These are phyloP conservation scores for Macrophomina phaseolina DNA, from an alignment of 2,329 filamentous ascomycete genomes.

Conservation along the genomic window DNA sequence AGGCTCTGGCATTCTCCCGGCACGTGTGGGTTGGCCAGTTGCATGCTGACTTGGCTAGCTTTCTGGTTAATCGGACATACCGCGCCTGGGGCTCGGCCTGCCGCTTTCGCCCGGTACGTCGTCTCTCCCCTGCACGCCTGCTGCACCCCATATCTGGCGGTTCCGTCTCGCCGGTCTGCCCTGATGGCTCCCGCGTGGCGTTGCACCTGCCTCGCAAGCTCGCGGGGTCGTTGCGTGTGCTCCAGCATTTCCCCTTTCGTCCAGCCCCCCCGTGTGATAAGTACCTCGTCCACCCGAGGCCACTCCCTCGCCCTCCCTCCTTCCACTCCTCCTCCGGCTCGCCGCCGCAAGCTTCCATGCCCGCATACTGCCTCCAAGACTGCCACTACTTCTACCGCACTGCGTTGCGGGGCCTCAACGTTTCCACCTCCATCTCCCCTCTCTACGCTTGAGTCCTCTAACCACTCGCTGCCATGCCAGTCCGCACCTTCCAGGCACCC, in stretches of 20 bases:
- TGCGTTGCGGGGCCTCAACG: conserved; percentile 82
- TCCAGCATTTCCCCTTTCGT: conserved; percentile 21
- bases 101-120: neutral
- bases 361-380: conserved; percentile 80
- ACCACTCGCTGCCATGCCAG: conserved; percentile 65
- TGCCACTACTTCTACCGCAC: conserved; percentile 94
- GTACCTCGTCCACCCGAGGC: conserved; percentile 12
- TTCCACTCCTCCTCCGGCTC: neutral
- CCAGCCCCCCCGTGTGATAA: conserved; percentile 15
- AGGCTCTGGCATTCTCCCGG: neutral
- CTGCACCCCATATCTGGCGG: conserved; percentile 7
- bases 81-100: neutral
- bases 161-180: conserved; percentile 20
- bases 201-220: conserved; percentile 41
- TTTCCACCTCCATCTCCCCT: conserved; percentile 78
- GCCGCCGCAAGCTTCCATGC: conserved; percentile 66
- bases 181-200: conserved; percentile 32
- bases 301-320: neutral
- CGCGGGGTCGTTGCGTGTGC: conserved; percentile 24
- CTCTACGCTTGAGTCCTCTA: conserved; percentile 67
- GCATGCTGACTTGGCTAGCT: conserved; percentile 17
- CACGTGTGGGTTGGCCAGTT: conserved; percentile 12
- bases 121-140: conserved; percentile 3
- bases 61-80: neutral
- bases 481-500: conserved; percentile 73